Base-by-base conservation (phyloP, 495 filamentous ascomycete genomes). In the Polyplosphaeria fusca region DNA sequence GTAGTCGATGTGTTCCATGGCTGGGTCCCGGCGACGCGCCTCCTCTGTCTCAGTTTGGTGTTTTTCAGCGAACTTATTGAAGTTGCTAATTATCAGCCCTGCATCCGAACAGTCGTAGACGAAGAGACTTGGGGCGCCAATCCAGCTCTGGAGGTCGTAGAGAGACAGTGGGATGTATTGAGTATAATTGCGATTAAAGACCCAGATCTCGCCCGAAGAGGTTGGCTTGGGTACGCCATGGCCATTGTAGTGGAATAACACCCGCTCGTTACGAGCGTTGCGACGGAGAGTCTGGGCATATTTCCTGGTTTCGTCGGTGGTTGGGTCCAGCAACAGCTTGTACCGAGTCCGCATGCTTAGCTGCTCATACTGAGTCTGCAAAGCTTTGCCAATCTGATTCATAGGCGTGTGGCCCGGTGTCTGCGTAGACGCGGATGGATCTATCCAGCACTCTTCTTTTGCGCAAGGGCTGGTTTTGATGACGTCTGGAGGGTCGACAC, bases 171-270 rank as follows among this genome's bases (percentile, higher is more conserved):
- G 93, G 26, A 99, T 99, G 64, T 99, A 99, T 70, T 99, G 93
- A 0, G 93, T 99, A 68, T 95, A 99, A 62, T 88, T 95, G 58
- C 89, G 91, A 73, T 99, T 99, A 72, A 99, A 98, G 2, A 97
- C 94, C 93, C 93, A 99, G 12, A 99, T 95, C 70, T 99, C 93
- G 9, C 93, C 93, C 2, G 92, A 96, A 3, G 87, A 82, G 3
- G 93, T 99, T 25, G 93, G 93, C 63, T 95, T 87, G 4, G 93
- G 93, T n/a, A 99, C 93, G 20, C 93, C 93, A 69, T 99, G 93
- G 23, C 93, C 93, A 63, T 99, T 99, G 76, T 97, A 99, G 69
- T 99, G 93, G 64, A 97, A 90, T 3, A 99, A 77, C 3, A 97
- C 87, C 26, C 93, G 78, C 71, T 99, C 93, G 47, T 96, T 91